Conservation (phyloP, 2,329 filamentous ascomycete genomes). For the Microascus cirrosus region DNA sequence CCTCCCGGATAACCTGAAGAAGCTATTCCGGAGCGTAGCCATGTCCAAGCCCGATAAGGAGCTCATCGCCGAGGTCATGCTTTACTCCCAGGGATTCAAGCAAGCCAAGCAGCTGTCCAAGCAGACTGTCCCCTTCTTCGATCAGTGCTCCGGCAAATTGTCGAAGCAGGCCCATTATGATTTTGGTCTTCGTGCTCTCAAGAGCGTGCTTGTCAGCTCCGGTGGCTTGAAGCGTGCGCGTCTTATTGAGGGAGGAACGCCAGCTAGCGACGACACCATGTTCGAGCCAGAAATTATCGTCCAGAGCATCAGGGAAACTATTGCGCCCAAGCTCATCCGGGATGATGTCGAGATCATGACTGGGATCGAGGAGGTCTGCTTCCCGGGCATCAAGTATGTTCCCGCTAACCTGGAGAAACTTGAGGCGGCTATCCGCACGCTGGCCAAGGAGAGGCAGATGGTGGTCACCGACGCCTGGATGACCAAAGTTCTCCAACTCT, state of each 20-base stretch:
- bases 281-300: slow-evolving; percentile 97
- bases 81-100: slow-evolving; percentile 98
- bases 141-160: slow-evolving; percentile 67
- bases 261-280: slow-evolving; percentile 19
- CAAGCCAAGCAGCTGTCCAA: slow-evolving; percentile 90
- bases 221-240: slow-evolving; percentile 87
- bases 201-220: slow-evolving; percentile 97
- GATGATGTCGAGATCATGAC: slow-evolving; percentile 84
- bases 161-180: slow-evolving; percentile 99
- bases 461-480: slow-evolving; percentile 94
- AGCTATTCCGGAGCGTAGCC: slow-evolving; percentile 95
- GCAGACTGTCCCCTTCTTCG: slow-evolving; percentile 97
- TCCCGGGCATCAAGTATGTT: slow-evolving; percentile 87
- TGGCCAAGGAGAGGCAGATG: slow-evolving; percentile 75
- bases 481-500: slow-evolving; percentile 91
- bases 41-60: slow-evolving; percentile 99
- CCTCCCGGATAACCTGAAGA: slow-evolving; percentile 97
- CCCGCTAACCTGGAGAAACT: slow-evolving; percentile 76
- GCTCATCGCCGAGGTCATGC: slow-evolving; percentile 98
- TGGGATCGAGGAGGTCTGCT: slow-evolving; percentile 70
- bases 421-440: slow-evolving; percentile 67
- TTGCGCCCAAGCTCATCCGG: slow-evolving; percentile 92
- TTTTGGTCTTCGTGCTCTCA: slow-evolving; percentile 92
- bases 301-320: slow-evolving; percentile 95
- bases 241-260: slow-evolving; percentile 38